Percentiles rank a stretch among this genome's conserved stretches.
These are phyloP conservation scores for Zasmidium citrigriseum DNA, from an alignment of 2,329 filamentous ascomycete genomes.

Conservation along the genomic window DNA sequence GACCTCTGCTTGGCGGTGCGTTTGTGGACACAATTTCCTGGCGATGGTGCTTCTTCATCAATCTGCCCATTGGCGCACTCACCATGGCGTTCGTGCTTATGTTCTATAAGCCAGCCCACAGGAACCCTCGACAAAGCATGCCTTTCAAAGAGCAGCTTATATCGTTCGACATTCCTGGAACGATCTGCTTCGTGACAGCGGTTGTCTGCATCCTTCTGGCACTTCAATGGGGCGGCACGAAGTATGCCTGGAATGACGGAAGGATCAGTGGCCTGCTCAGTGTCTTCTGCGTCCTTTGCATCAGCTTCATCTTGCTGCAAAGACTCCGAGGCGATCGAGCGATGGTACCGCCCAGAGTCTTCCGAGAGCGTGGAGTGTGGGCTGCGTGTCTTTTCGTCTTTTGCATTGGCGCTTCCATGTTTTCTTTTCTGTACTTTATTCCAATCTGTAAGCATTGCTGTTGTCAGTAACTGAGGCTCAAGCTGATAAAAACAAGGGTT, in stretches of 20 bases:
- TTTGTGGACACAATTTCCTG: slow-evolving; percentile 38
- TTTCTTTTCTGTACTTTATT: background rate
- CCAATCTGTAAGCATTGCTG: too few species aligned
- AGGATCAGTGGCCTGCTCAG: background rate
- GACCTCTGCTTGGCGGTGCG: slow-evolving; percentile 38
- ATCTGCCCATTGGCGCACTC: slow-evolving; percentile 34
- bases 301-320: slow-evolving; percentile 3
- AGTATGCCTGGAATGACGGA: slow-evolving; percentile 5
- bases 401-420: background rate
- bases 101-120: too few species aligned
- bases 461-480: too few species aligned
- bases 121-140: background rate
- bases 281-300: slow-evolving; percentile 3
- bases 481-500: too few species aligned
- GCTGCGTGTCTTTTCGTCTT: slow-evolving; percentile 1
- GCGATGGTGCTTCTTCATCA: slow-evolving; percentile 39
- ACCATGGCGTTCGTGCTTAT: background rate
- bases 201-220: slow-evolving; percentile 8
- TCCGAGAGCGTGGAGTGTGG: slow-evolving; percentile 6
- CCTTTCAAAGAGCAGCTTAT: background rate
- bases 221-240: slow-evolving; percentile 5
- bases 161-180: slow-evolving; percentile 6
- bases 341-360: slow-evolving; percentile 2
- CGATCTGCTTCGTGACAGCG: slow-evolving; percentile 4
- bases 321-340: slow-evolving; percentile 2